Base-by-base conservation (phyloP, 257 asterid species). In the Gentiana straminea region DNA sequence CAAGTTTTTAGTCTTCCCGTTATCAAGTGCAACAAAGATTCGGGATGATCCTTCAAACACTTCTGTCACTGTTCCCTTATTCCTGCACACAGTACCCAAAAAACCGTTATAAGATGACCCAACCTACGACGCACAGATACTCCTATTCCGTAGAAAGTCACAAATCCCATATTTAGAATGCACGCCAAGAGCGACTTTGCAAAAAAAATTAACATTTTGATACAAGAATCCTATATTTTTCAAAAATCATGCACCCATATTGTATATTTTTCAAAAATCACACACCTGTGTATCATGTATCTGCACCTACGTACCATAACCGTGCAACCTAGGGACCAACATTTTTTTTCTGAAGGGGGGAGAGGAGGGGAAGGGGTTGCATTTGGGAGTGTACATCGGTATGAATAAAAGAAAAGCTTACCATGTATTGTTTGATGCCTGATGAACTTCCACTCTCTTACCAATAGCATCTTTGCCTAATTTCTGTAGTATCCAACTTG, bases 391-490 rank as follows among this genome's bases (percentile, higher is more conserved):
- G 24, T 24, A 24, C 24, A 24, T 24, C 24, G 24, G 24, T 24
- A 24, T 24, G 24, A 13, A 32, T 62, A 32, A 37, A 48, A 55
- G 55, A 8, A 57, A 62, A 48, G 68, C 86, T 66, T 54, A 86
- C 99, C 99, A 88, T 53, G 97, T 63, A 71, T 85, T 77, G 62
- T 67, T 82, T 44, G 95, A 78, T 6, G 93, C 71, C 60, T 85
- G 89, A 77, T 88, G 99, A 70, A 88, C 69, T 78, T 92, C 95
- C 54, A 92, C 95, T 73, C 95, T 81, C 80, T 92, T 92, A 36
- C 99, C 97, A 55, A 81, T 77, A 41, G 99, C 99, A 80, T 83
- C 91, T 83, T 84, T 84, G 35, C 99, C 99, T 78, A 92, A 66
- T 70, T 83, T 92, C 83, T 88, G 94, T 60, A 92, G 74, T 75